These are phyloP conservation scores for Leccinum boreale DNA, from an alignment of 768 basidiomycete species.

Conservation along the genomic window DNA sequence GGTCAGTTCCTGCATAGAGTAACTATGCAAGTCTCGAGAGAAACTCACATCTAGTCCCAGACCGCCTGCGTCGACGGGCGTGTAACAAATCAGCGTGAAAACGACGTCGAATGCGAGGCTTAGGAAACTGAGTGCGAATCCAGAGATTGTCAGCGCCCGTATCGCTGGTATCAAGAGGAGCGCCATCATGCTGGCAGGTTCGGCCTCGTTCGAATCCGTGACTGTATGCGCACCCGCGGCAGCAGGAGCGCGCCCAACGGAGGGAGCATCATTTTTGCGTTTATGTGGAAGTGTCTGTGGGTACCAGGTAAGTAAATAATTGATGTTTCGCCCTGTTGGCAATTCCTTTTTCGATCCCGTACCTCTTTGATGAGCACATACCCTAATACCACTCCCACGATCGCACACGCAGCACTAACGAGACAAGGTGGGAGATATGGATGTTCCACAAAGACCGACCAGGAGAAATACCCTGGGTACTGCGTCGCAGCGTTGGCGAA, in stretches of 20 bases:
- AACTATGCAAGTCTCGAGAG: constrained; percentile 11
- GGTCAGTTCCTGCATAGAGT: background rate
- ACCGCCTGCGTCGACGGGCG: constrained; percentile 52
- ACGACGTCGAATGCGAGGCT: constrained; percentile 56
- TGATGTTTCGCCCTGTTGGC: too few species aligned
- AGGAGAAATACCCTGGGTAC: constrained; percentile 6
- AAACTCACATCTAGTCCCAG: constrained; percentile 47
- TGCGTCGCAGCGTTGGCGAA: constrained; percentile 15
- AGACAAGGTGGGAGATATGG: constrained; percentile 20
- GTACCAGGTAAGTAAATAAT: background rate
- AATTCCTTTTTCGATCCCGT: background rate
- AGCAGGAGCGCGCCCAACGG: background rate
- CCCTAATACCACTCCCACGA: constrained; percentile 9
- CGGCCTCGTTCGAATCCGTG: background rate
- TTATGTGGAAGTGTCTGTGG: constrained; percentile 18
- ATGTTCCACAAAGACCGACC: constrained; percentile 9
- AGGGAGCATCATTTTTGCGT: background rate
- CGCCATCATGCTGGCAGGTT: constrained; percentile 27
- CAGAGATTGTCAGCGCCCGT: constrained; percentile 49
- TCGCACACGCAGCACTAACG: constrained; percentile 6
- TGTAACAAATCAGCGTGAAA: constrained; percentile 66
- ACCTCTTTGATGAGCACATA: constrained; percentile 23
- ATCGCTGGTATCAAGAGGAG: constrained; percentile 51
- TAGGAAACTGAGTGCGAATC: constrained; percentile 48
- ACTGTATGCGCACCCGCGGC: background rate